Percentiles rank a stretch among this genome's conserved stretches.
Evolutionary conservation across 768 basidiomycete species (phyloP).

Genomic region (Pisolithus tinctorius): DNA sequence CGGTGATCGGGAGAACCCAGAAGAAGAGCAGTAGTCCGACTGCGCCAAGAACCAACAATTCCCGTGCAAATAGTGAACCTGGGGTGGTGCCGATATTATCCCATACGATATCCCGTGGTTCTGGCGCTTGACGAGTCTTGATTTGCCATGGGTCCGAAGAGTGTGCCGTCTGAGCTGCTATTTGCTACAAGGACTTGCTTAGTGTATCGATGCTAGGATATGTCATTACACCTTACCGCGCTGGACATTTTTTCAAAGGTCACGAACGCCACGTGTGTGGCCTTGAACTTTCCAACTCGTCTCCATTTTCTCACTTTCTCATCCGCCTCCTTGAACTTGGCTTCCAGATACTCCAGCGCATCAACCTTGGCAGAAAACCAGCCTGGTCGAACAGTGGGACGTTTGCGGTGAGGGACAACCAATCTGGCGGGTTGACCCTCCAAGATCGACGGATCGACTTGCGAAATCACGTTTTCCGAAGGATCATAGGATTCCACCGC

Average conservation of each 20-base stretch:
- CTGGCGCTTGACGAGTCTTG: slow-evolving; percentile 74
- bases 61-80: slow-evolving; percentile 53
- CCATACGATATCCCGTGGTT: slow-evolving; percentile 96
- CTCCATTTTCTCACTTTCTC: slow-evolving; percentile 75
- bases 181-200: slow-evolving; percentile 50
- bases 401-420: slow-evolving; percentile 65
- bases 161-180: slow-evolving; percentile 80
- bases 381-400: slow-evolving; percentile 69
- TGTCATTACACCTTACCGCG: slow-evolving; percentile 49
- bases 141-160: slow-evolving; percentile 59
- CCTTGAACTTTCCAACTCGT: slow-evolving; percentile 63
- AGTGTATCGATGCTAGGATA: neutral
- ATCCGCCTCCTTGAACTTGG: slow-evolving; percentile 73
- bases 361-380: slow-evolving; percentile 81
- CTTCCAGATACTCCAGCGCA: slow-evolving; percentile 82
- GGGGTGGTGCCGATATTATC: slow-evolving; percentile 71
- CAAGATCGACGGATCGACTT: slow-evolving; percentile 44
- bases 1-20: slow-evolving; percentile 89
- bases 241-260: slow-evolving; percentile 95
- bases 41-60: slow-evolving; percentile 60
- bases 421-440: slow-evolving; percentile 50
- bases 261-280: slow-evolving; percentile 85
- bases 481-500: slow-evolving; percentile 77
- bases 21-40: slow-evolving; percentile 77
- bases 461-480: slow-evolving; percentile 44